phyloP scores from a whole-genome alignment of 257 asterid species.

The Solanum habrochaites region DNA sequence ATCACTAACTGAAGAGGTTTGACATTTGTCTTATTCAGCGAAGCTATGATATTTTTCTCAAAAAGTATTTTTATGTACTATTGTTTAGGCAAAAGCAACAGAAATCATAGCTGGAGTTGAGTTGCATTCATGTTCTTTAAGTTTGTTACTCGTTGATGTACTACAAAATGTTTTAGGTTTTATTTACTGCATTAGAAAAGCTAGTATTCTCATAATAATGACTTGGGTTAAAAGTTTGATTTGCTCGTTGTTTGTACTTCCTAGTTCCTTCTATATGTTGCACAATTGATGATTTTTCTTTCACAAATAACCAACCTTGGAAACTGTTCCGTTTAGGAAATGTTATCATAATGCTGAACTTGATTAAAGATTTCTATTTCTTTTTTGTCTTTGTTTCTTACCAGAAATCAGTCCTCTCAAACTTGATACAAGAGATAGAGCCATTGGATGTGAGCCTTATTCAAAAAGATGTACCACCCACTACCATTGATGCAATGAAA shows the following conservation, averaged over 20 bases:
- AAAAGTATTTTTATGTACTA: background rate
- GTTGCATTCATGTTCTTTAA: background rate
- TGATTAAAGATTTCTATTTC: background rate
- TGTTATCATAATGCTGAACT: background rate
- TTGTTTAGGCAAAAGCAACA: background rate
- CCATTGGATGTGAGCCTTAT: constrained; percentile 85
- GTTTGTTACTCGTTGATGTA: background rate
- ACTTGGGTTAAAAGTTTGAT: background rate
- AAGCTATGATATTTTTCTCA: background rate
- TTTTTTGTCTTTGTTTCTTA: background rate
- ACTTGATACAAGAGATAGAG: constrained; percentile 76
- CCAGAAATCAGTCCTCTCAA: constrained; percentile 57
- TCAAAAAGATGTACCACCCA: constrained; percentile 79
- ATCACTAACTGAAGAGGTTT: background rate
- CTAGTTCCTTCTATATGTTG: background rate
- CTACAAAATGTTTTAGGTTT: background rate
- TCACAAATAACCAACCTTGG: background rate
- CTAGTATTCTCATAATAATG: background rate
- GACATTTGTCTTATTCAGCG: background rate
- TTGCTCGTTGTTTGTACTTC: background rate
- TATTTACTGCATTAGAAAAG: background rate
- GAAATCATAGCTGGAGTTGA: background rate
- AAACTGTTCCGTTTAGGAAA: background rate
- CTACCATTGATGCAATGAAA: constrained; percentile 91
- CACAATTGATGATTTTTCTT: background rate